Evolutionary conservation across 305 asterid species (phyloP).

Genomic region (Plantago coronopus): DNA sequence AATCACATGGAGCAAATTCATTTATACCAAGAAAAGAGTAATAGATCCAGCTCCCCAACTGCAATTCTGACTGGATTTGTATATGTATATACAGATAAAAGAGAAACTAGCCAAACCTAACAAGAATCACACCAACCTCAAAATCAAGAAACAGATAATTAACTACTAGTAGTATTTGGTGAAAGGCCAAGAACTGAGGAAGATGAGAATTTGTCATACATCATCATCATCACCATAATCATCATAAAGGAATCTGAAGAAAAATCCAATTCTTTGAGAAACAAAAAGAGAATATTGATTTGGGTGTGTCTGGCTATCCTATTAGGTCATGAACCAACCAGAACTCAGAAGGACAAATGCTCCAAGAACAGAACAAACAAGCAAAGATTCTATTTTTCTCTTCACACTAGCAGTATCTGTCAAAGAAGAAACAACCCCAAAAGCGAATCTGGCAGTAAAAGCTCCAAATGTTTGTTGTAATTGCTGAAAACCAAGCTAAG

Average conservation of each 20-base stretch:
- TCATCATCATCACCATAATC: constrained; percentile 31
- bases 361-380: constrained; percentile 39
- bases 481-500: constrained; percentile 23
- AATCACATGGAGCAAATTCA: constrained; percentile 75
- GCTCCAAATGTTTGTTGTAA: constrained; percentile 29
- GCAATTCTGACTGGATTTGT: constrained; percentile 14
- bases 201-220: constrained; percentile 37
- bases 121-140: constrained; percentile 7
- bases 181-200: constrained; percentile 33
- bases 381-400: constrained; percentile 37
- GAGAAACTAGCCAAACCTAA: constrained; percentile 17
- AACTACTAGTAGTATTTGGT: constrained; percentile 20
- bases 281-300: constrained; percentile 35
- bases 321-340: constrained; percentile 40
- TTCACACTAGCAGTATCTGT: constrained; percentile 26
- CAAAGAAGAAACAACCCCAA: constrained; percentile 27
- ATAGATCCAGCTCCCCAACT: constrained; percentile 26
- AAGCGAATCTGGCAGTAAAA: constrained; percentile 32
- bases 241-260: constrained; percentile 43
- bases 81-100: constrained; percentile 22
- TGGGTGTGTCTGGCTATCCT: constrained; percentile 27
- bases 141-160: constrained; percentile 2
- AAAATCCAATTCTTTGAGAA: constrained; percentile 49
- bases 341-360: constrained; percentile 37
- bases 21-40: constrained; percentile 38